Base-by-base conservation (phyloP, 345 rosid genomes). In the Physaria fendleri region DNA sequence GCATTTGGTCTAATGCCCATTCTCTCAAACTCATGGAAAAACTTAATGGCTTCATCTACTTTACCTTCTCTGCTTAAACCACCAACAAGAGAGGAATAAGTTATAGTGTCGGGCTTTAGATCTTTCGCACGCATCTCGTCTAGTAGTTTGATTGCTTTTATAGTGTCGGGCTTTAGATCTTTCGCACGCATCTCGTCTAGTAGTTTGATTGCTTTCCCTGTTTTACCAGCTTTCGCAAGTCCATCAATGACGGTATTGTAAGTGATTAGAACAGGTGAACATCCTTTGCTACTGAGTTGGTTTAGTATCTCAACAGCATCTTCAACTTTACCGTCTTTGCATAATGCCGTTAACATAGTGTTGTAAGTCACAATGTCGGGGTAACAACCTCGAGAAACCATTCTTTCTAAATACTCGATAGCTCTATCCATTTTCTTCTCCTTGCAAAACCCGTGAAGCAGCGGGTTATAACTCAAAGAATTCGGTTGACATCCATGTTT, bases 331-430 rank as follows among this genome's bases (percentile, higher is more conserved):
- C 90, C 95, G 37, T 84, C 96, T 75, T 80, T 88, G 76, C 90
- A 84, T 43, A 92, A 67, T 49, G 90, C 98, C 11, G 88, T 79
- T 3, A 92, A 74, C 77, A 92, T 64, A 35, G 92, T 88, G 75
- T 88, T 92, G 59, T 92, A 92, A 10, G 96, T 85, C 52, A 92
- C 96, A 47, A 88, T 88, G 68, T 92, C 90, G 4, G 98, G 98
- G 64, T 85, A 84, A 71, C 93, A 92, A 5, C 92, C 95, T 58
- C 87, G 80, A 45, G 95, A 80, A 37, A 80, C 84, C 96, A 92
- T 92, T 61, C 82, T 59, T 66, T 82, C 95, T 71, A 91, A 67
- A 75, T 82, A 91, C 61, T 85, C 82, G 4, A 88, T 76, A 2
- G 87, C 98, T 35, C 85, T 78, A 10, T 85, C 92, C 90, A 88